These are phyloP conservation scores for Mallotus nudiflorus DNA, from an alignment of 345 rosid species.

Conservation along the genomic window DNA sequence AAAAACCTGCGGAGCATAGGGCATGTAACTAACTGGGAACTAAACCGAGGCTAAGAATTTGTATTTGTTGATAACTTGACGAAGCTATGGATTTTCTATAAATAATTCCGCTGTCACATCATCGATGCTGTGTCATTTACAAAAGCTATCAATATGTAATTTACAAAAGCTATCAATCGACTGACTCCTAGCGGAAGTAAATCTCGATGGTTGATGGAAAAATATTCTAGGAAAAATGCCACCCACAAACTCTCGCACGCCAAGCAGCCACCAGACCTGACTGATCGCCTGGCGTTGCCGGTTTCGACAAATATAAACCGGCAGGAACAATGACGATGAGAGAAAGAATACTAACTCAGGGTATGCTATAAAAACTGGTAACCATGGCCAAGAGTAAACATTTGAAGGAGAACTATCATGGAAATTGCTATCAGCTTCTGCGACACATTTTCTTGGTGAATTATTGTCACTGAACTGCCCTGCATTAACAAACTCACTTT, in stretches of 20 bases:
- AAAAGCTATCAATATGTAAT: too few relatives aligned
- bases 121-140: slow-evolving; percentile 13
- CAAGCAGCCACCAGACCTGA: slow-evolving; percentile 1
- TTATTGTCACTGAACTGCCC: slow-evolving; percentile 51
- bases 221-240: background rate
- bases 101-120: slow-evolving; percentile 15
- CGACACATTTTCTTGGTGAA: slow-evolving; percentile 26
- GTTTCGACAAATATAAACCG: slow-evolving; percentile 27
- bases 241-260: slow-evolving; percentile 1
- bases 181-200: slow-evolving; percentile 9
- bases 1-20: too few relatives aligned
- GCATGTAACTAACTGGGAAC: too few relatives aligned
- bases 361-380: slow-evolving; percentile 47
- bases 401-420: slow-evolving; percentile 23
- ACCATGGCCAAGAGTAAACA: slow-evolving; percentile 24
- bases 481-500: slow-evolving; percentile 65
- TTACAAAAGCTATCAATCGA: slow-evolving; percentile 25
- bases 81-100: slow-evolving; percentile 11
- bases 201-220: slow-evolving; percentile 5
- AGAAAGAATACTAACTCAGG: background rate
- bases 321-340: slow-evolving; percentile 16
- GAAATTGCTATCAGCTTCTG: slow-evolving; percentile 15
- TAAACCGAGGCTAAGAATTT: too few relatives aligned
- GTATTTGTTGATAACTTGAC: too few relatives aligned
- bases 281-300: slow-evolving; percentile 15